Base-by-base conservation (phyloP, 192 early-diverging fungal species). In the Allomyces javanicus region DNA sequence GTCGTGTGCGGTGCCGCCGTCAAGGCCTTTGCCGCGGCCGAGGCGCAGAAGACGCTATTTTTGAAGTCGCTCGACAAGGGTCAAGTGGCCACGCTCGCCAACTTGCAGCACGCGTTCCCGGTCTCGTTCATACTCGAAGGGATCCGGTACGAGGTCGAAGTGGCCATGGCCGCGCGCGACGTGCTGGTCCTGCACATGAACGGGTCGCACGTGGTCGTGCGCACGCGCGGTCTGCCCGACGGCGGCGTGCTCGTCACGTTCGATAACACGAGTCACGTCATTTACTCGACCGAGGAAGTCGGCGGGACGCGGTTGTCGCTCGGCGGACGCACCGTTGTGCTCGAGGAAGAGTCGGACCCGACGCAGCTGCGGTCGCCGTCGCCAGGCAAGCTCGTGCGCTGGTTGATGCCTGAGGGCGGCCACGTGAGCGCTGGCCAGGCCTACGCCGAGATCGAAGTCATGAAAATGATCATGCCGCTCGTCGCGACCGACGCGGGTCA, bases 381-480 rank as follows among this genome's bases (percentile, higher is more conserved):
- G 27, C 93, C 96, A 2, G 96, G 96, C 55, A 99, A 99, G 76
- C 86, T 99, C 67, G 91, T 96, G 26, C 84, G 93, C 22, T 89
- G 87, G 72, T 75, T 99, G 61, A 82, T 94, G n/a, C 90, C 96
- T 33, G 91, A 92, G 50, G 94, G 94, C 61, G 85, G 83, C 67
- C 96, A 97, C 68, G 82, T 99, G 66, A 84, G 85, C 25, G 72
- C 83, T 33, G 91, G 91, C 61, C 87, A 97, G 68, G 89, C 91
- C 3, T 96, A 89, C 77, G 96, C 96, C 55, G 96, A 99, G 72
- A 97, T 99, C 73, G 96, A 99, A 81, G 92, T 95, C 62, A 99
- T 99, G 96, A 99, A 99, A 81, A 99, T 99, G 96, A 94, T 96
- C 78, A 99, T 99, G 96, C 93, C 94, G 64, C 78, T 99, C 70